phyloP scores from a whole-genome alignment of 2,329 filamentous ascomycete species.

The Achaetomium macrosporum region DNA sequence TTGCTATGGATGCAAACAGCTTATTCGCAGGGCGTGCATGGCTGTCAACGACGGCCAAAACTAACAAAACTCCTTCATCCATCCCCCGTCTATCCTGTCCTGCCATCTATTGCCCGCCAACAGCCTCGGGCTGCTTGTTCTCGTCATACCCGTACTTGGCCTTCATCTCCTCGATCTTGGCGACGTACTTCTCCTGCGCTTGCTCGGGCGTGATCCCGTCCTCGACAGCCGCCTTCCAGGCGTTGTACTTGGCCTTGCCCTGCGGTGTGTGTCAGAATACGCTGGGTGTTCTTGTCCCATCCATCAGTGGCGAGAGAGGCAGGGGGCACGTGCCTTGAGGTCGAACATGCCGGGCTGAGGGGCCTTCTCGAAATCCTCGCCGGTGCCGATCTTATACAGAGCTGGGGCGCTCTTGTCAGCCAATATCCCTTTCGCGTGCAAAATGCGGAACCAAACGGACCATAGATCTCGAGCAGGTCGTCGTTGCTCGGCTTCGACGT shows the following conservation, averaged over 20 bases:
- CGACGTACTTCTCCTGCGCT: constrained; percentile 73
- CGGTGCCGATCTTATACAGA: constrained; percentile 53
- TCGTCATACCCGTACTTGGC: constrained; percentile 60
- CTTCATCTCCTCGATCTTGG: constrained; percentile 67
- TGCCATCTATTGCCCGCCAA: constrained; percentile 30
- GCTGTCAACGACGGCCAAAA: not conserved
- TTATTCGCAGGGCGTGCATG: not conserved
- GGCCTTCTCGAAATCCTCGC: constrained; percentile 52
- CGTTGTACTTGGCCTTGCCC: constrained; percentile 74
- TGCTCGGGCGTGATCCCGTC: constrained; percentile 55
- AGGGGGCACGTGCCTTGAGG: constrained; percentile 44
- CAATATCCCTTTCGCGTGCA: not conserved
- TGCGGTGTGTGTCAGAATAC: constrained; percentile 30
- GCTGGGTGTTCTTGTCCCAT: not conserved
- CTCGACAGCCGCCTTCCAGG: constrained; percentile 68
- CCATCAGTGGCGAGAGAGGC: not conserved
- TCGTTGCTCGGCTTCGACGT: constrained; percentile 57
- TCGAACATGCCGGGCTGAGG: constrained; percentile 62
- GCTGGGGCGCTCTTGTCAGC: constrained; percentile 31
- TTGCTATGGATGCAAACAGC: constrained; percentile 3
- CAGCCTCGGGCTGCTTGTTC: constrained; percentile 56
- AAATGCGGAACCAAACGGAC: constrained; percentile 35
- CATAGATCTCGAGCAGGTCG: constrained; percentile 59
- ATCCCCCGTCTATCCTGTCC: not conserved
- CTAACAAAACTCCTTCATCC: not conserved